Conservation (phyloP, 2,329 filamentous ascomycete genomes). For the Cryphonectria parasitica region DNA sequence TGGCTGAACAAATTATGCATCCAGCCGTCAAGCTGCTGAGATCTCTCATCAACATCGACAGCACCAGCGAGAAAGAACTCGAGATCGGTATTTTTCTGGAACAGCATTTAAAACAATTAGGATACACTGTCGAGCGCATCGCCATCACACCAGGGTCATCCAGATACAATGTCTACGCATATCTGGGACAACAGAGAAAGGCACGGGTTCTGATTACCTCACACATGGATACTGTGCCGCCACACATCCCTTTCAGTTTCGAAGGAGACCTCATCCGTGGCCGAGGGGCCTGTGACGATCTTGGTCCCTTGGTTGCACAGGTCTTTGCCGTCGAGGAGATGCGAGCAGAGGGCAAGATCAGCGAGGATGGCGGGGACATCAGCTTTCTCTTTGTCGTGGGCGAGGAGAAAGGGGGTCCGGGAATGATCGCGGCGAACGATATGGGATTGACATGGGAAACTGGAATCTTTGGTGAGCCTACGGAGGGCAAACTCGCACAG, state of each 20-base stretch:
- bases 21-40: conserved; percentile 17
- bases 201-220: conserved; percentile 40
- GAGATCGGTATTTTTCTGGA: conserved; percentile 20
- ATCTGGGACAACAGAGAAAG: conserved; percentile 38
- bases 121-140: conserved; percentile 20
- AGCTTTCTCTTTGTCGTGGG: conserved; percentile 61
- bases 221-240: conserved; percentile 50
- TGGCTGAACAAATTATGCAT: conserved; percentile 1
- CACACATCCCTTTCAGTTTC: conserved; percentile 54
- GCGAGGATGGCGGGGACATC: conserved; percentile 44
- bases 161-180: conserved; percentile 45
- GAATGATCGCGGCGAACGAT: conserved; percentile 60
- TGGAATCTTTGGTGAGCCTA: conserved; percentile 75
- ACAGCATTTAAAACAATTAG: conserved; percentile 13
- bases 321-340: conserved; percentile 55
- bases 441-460: conserved; percentile 58
- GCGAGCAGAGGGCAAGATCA: conserved; percentile 36
- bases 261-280: conserved; percentile 47
- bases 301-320: conserved; percentile 54
- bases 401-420: conserved; percentile 69
- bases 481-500: conserved; percentile 68
- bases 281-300: conserved; percentile 46
- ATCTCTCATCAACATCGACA: conserved; percentile 17
- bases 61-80: conserved; percentile 23
- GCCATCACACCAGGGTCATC: conserved; percentile 31